These are phyloP conservation scores for Cryptococcus sp. DNA, from an alignment of 1,284 basidiomycete species.

Conservation along the genomic window DNA sequence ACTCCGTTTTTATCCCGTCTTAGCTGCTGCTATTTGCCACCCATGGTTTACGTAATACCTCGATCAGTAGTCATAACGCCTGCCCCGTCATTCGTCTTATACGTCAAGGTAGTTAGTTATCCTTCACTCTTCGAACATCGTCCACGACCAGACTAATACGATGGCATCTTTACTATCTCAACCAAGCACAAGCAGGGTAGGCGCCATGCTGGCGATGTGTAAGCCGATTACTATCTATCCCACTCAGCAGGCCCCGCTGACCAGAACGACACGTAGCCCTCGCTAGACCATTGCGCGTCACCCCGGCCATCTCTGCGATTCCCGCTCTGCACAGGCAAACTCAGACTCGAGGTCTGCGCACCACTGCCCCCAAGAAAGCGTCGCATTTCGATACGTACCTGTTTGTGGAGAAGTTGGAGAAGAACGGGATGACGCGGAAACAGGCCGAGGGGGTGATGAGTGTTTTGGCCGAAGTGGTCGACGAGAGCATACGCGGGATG, in stretches of 20 bases:
- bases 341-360: constrained; percentile 4
- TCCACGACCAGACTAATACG: neutral
- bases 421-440: constrained; percentile 79
- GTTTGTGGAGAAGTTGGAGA: constrained; percentile 83
- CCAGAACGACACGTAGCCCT: constrained; percentile 3
- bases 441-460: constrained; percentile 95
- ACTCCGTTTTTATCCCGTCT: constrained; percentile 16
- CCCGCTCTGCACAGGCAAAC: neutral
- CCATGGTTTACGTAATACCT: neutral
- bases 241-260: neutral
- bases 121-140: neutral
- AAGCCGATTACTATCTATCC: constrained; percentile 2
- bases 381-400: constrained; percentile 89
- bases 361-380: constrained; percentile 15
- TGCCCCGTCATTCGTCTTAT: neutral
- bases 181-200: constrained; percentile 37
- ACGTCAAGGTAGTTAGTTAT: too few species aligned
- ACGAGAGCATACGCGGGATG: constrained; percentile 92
- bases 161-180: constrained; percentile 38
- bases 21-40: constrained; percentile 4
- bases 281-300: constrained; percentile 5
- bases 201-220: constrained; percentile 34
- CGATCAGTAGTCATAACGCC: neutral
- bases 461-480: constrained; percentile 90
- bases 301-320: constrained; percentile 9